Evolutionary conservation across 305 asterid species (phyloP).

Genomic region (Fraxinus ornus): DNA sequence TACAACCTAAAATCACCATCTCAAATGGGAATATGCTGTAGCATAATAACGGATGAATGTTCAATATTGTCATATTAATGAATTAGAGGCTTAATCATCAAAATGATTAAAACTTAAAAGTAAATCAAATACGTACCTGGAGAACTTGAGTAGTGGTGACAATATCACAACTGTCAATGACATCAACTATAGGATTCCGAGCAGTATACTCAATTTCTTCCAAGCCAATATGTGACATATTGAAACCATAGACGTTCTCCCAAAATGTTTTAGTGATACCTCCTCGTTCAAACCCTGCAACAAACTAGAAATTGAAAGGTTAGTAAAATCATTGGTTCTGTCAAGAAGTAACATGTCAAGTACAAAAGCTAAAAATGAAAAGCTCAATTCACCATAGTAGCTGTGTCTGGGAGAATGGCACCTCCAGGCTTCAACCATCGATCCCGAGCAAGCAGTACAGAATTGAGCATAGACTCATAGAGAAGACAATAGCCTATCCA

Average conservation of each 20-base stretch:
- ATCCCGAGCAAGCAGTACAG: conserved; percentile 88
- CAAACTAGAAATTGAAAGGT: conserved; percentile 42
- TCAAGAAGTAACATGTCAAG: conserved; percentile 1
- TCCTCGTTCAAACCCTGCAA: conserved; percentile 88
- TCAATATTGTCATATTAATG: neutral
- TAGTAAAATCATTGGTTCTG: conserved; percentile 2
- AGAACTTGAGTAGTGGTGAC: conserved; percentile 73
- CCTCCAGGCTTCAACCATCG: conserved; percentile 92
- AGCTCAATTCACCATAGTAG: conserved; percentile 63
- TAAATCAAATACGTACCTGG: conserved; percentile 49
- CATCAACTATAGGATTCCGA: conserved; percentile 68
- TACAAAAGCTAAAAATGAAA: conserved; percentile 17
- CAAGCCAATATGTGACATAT: conserved; percentile 74
- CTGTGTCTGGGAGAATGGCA: conserved; percentile 85
- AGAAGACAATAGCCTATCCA: conserved; percentile 99
- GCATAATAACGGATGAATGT: neutral
- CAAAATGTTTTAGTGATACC: conserved; percentile 82
- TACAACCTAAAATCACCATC: neutral
- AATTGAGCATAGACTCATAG: conserved; percentile 86
- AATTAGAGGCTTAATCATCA: neutral
- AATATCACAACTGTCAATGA: conserved; percentile 53
- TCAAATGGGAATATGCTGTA: neutral
- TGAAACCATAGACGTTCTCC: conserved; percentile 89
- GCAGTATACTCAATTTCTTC: conserved; percentile 70
- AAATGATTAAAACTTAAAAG: neutral